phyloP scores from a whole-genome alignment of 2,329 filamentous ascomycete genomes.

The Uncinocarpus reesii region DNA sequence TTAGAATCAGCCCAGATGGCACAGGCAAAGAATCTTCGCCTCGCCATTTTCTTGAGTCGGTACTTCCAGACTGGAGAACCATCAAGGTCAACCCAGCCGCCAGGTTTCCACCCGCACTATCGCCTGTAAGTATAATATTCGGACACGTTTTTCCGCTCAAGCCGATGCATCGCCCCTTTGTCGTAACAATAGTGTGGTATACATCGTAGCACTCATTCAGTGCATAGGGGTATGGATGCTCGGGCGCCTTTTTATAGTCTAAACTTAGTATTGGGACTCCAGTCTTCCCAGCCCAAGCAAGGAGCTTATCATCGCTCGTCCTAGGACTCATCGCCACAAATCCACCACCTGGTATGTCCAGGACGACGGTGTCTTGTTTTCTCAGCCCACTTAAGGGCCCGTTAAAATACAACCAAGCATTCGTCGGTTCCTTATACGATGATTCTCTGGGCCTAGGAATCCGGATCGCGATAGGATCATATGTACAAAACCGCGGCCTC shows the following conservation, averaged over 20 bases:
- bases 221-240: constrained; percentile 74
- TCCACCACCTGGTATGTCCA: constrained; percentile 88
- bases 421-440: constrained; percentile 71
- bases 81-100: constrained; percentile 75
- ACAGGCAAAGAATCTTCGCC: constrained; percentile 53
- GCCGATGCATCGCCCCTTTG: constrained; percentile 63
- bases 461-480: constrained; percentile 69
- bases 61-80: constrained; percentile 65
- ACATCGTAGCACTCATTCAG: constrained; percentile 82
- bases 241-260: constrained; percentile 81
- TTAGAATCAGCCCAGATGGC: constrained; percentile 70
- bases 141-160: constrained; percentile 57
- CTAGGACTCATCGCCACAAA: constrained; percentile 97
- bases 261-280: constrained; percentile 82
- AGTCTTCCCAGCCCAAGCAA: constrained; percentile 82
- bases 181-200: constrained; percentile 63
- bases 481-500: constrained; percentile 68
- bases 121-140: constrained; percentile 62
- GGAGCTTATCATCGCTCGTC: constrained; percentile 84
- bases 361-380: constrained; percentile 63
- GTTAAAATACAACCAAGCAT: constrained; percentile 89
- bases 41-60: constrained; percentile 46
- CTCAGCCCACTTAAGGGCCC: constrained; percentile 69
- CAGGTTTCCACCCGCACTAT: constrained; percentile 74
- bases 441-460: constrained; percentile 73